Conservation (phyloP, 345 rosid species). For the Tarenaya hassleriana region DNA sequence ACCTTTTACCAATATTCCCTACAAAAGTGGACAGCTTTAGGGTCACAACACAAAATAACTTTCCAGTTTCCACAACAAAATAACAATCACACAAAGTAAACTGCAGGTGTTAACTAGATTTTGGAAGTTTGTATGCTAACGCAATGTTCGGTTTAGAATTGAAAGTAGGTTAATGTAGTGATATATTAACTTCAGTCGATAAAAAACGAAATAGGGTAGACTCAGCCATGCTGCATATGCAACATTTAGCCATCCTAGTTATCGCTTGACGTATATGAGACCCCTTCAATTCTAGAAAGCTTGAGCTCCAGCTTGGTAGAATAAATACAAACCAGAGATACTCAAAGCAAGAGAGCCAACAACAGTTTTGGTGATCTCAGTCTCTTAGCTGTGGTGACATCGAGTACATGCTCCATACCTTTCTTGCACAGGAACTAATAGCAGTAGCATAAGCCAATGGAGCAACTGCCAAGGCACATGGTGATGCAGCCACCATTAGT, state of each 20-base stretch:
- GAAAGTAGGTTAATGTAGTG: no score
- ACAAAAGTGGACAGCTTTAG: conserved; percentile 9
- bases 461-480: conserved; percentile 97
- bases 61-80: background rate
- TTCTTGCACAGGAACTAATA: conserved; percentile 87
- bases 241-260: background rate
- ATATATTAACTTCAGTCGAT: background rate
- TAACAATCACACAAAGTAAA: background rate
- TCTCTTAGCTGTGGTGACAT: background rate
- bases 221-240: background rate
- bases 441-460: conserved; percentile 98
- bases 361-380: conserved; percentile 2
- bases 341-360: conserved; percentile 11
- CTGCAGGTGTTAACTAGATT: background rate
- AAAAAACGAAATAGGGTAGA: background rate
- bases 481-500: conserved; percentile 96
- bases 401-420: conserved; percentile 41
- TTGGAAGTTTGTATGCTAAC: background rate
- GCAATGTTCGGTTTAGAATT: background rate
- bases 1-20: conserved; percentile 97
- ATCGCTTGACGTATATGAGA: background rate
- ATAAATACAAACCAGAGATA: background rate
- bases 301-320: background rate
- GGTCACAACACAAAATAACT: conserved; percentile 4
- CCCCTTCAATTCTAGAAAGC: background rate